A percentile compares a stretch with the other conserved stretches of the same genome.
Evolutionary conservation across 1,284 basidiomycete genomes (phyloP).

Genomic region (Polyporus tsugae): DNA sequence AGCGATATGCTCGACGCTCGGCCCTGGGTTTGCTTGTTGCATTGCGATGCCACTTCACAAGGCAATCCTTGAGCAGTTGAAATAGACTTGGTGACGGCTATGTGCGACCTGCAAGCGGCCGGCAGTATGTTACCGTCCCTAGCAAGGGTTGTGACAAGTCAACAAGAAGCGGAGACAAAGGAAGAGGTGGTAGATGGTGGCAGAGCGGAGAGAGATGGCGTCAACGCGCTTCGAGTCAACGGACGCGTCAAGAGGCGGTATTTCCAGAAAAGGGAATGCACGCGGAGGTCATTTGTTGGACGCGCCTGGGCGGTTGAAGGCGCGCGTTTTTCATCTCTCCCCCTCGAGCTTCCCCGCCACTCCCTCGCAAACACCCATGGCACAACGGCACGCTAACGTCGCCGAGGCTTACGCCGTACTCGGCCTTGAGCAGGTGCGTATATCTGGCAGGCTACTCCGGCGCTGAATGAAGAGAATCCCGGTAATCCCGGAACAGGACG

Average conservation of each 20-base stretch:
- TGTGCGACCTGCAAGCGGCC: too few relatives aligned
- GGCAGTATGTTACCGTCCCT: background rate
- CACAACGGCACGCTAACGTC: constrained; percentile 46
- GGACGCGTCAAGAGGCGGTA: background rate
- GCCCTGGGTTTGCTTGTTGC: constrained; percentile 8
- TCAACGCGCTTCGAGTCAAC: background rate
- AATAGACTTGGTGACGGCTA: background rate
- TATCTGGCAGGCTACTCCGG: background rate
- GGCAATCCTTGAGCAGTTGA: background rate
- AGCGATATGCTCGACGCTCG: constrained; percentile 11
- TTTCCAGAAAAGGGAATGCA: background rate
- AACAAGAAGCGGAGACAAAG: background rate
- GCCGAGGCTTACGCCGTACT: constrained; percentile 63
- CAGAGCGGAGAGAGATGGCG: background rate
- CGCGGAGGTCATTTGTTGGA: constrained; percentile 19
- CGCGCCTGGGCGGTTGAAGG: constrained; percentile 26
- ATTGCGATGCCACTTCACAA: background rate
- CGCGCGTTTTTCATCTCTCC: constrained; percentile 29
- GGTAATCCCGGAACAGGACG: constrained; percentile 50
- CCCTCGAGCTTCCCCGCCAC: constrained; percentile 1
- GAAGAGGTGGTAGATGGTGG: background rate
- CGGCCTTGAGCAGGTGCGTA: constrained; percentile 63
- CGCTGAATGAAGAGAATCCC: constrained; percentile 2
- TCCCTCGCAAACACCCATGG: constrained; percentile 40
- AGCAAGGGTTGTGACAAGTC: background rate